These are phyloP conservation scores for Pelargonium cotyledonis DNA, from an alignment of 441 rosid genomes.

Conservation along the genomic window DNA sequence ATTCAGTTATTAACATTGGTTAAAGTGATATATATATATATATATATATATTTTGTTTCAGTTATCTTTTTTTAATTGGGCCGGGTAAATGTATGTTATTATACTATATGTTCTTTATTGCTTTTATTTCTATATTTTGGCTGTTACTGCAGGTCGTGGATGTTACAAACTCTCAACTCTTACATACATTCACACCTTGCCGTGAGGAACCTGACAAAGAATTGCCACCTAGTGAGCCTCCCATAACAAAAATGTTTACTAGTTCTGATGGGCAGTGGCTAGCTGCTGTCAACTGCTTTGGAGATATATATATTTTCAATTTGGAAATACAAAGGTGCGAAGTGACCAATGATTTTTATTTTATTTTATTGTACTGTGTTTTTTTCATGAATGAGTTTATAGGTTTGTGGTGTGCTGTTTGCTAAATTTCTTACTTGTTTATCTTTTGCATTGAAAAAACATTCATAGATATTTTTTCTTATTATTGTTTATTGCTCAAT, in stretches of 20 bases:
- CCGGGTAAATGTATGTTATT: neutral
- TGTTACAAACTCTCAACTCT: conserved; percentile 43
- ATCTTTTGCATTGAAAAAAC: no score
- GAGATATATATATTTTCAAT: conserved; percentile 75
- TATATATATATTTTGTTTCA: neutral
- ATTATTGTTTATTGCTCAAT: neutral
- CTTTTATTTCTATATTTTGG: conserved; percentile 6
- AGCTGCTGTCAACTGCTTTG: conserved; percentile 87
- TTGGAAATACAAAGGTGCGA: conserved; percentile 71
- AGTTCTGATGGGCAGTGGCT: conserved; percentile 87
- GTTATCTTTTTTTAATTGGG: neutral
- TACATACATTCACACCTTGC: conserved; percentile 61
- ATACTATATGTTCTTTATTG: neutral
- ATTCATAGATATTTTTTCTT: neutral
- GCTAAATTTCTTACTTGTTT: no score
- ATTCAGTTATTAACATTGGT: no score
- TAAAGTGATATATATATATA: no score
- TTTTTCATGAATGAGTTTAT: neutral
- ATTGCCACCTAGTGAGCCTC: conserved; percentile 55
- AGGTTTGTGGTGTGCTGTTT: neutral
- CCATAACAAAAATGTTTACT: conserved; percentile 78
- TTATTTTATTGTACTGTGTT: neutral
- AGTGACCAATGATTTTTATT: neutral
- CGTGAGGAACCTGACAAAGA: conserved; percentile 41
- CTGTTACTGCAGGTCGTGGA: conserved; percentile 51